These are phyloP conservation scores for Eragrostis tef DNA, from an alignment of 202 grass and related monocot species.

Conservation along the genomic window DNA sequence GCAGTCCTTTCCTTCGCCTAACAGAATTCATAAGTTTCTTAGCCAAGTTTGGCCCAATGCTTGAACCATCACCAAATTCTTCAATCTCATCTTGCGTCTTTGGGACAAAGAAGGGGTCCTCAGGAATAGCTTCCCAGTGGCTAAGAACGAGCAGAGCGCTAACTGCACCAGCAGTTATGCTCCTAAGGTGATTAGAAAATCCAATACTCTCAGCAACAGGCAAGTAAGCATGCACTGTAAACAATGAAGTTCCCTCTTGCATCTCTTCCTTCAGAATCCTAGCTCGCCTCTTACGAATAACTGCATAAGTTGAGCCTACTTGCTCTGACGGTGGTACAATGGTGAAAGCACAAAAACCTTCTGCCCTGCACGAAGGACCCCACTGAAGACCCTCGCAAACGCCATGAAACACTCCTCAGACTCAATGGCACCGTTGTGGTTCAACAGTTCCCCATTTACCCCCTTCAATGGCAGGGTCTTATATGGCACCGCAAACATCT, in stretches of 20 bases:
- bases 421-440: slow-evolving; percentile 52
- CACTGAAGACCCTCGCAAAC: slow-evolving; percentile 91
- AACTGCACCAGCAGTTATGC: slow-evolving; percentile 70
- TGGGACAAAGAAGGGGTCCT: slow-evolving; percentile 85
- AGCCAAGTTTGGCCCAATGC: slow-evolving; percentile 80
- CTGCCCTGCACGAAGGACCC: slow-evolving; percentile 74
- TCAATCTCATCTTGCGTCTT: slow-evolving; percentile 91
- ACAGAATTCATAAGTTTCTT: slow-evolving; percentile 92
- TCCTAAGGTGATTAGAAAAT: slow-evolving; percentile 79
- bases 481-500: slow-evolving; percentile 89
- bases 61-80: slow-evolving; percentile 89
- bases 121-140: slow-evolving; percentile 76
- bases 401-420: slow-evolving; percentile 89
- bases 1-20: slow-evolving; percentile 83
- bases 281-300: slow-evolving; percentile 80
- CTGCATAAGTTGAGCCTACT: slow-evolving; percentile 68
- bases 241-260: slow-evolving; percentile 84
- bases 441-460: slow-evolving; percentile 59
- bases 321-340: slow-evolving; percentile 73
- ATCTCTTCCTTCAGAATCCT: slow-evolving; percentile 86
- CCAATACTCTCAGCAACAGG: slow-evolving; percentile 81
- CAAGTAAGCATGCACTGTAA: slow-evolving; percentile 85
- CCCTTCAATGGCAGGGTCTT: slow-evolving; percentile 72
- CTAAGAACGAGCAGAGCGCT: slow-evolving; percentile 92
- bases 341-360: slow-evolving; percentile 82